Evolutionary conservation across 352 stramenopile genomes (phyloP).

Genomic region (Blastocystis hominis): DNA sequence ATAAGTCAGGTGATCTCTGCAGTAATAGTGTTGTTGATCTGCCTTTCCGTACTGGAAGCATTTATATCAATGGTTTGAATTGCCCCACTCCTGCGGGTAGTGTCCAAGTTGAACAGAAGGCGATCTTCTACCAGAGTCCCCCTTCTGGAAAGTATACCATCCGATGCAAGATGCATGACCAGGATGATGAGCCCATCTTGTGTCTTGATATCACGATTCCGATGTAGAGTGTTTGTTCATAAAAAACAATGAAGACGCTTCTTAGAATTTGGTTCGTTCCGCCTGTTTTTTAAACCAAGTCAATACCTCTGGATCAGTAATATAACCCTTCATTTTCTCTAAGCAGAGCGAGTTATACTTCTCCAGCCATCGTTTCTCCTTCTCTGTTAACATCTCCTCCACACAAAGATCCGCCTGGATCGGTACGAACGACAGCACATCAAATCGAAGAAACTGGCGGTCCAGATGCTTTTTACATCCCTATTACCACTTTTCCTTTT

Average conservation of each 20-base stretch:
- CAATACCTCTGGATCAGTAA: constrained; percentile 66
- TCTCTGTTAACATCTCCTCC: constrained; percentile 72
- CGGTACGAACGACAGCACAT: constrained; percentile 89
- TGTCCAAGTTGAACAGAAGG: constrained; percentile 54
- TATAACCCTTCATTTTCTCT: constrained; percentile 77
- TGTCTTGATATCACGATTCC: constrained; percentile 42
- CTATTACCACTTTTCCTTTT: too few species aligned
- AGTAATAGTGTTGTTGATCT: too few species aligned
- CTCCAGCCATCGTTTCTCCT: constrained; percentile 88
- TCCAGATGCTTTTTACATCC: too few species aligned
- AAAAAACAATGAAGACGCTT: constrained; percentile 15
- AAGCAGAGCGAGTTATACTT: constrained; percentile 67
- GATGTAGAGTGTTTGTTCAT: background rate
- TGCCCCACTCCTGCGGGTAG: constrained; percentile 18
- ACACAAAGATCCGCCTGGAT: constrained; percentile 95
- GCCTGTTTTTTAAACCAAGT: constrained; percentile 66
- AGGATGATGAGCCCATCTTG: constrained; percentile 43
- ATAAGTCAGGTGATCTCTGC: too few species aligned
- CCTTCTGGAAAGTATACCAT: too few species aligned
- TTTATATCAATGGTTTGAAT: too few species aligned
- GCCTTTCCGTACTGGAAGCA: too few species aligned
- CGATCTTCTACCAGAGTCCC: constrained; percentile 57
- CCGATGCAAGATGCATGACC: constrained; percentile 39
- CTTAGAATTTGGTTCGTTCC: background rate
- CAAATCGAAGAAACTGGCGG: constrained; percentile 84